Conservation (phyloP, 768 basidiomycete genomes). For the Russula vinacea region DNA sequence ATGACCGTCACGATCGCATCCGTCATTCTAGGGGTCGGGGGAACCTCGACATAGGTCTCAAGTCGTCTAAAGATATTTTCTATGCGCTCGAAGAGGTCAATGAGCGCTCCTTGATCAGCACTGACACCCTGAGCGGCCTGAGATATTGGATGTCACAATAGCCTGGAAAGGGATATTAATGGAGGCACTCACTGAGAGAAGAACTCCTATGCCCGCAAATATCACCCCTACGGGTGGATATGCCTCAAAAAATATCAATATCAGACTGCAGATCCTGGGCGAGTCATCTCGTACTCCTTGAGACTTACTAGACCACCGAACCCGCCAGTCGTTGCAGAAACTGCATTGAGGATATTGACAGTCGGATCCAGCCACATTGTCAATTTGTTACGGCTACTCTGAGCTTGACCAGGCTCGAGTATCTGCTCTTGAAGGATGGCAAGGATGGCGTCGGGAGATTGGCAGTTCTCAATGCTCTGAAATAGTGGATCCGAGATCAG, state of each 20-base stretch:
- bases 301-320: too few species aligned
- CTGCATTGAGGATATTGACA: too few species aligned
- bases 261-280: neutral
- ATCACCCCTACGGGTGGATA: neutral
- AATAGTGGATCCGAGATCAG: too few species aligned
- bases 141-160: neutral
- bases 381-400: too few species aligned
- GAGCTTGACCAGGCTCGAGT: too few species aligned
- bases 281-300: too few species aligned
- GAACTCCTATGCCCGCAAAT: neutral
- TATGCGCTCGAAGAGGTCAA: conserved; percentile 1
- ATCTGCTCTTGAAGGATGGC: too few species aligned
- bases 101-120: neutral
- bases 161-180: neutral
- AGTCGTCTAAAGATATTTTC: neutral
- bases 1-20: neutral
- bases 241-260: neutral
- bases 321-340: too few species aligned
- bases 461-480: too few species aligned
- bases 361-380: too few species aligned
- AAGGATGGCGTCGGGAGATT: too few species aligned
- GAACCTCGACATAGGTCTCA: neutral
- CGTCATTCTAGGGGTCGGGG: neutral
- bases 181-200: neutral
- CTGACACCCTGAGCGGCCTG: neutral